These are phyloP conservation scores for Piper longum DNA, from an alignment of 164 flowering plant genomes.

Conservation along the genomic window DNA sequence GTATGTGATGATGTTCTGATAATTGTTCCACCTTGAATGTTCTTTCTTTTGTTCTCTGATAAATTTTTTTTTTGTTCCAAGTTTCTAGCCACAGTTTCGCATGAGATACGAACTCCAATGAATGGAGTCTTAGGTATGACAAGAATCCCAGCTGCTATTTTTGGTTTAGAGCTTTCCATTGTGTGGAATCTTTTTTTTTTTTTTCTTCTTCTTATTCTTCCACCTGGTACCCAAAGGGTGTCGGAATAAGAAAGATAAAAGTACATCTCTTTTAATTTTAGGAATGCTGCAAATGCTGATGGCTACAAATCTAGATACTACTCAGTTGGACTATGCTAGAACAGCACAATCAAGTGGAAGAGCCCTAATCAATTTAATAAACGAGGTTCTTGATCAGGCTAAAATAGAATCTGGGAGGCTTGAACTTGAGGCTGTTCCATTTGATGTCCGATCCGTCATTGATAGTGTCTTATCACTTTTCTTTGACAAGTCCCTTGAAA, in stretches of 20 bases:
- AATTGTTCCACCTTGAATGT: neutral
- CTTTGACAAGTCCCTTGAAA: constrained; percentile 51
- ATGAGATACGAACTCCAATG: constrained; percentile 97
- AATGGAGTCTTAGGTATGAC: constrained; percentile 77
- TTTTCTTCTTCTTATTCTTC: no score
- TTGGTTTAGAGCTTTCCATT: neutral
- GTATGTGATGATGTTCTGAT: neutral
- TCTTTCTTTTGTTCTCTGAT: neutral
- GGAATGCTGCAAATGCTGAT: constrained; percentile 96
- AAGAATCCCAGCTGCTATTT: no score
- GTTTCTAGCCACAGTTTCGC: constrained; percentile 97
- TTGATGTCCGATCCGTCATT: constrained; percentile 58
- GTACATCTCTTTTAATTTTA: constrained; percentile 10
- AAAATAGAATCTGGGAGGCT: constrained; percentile 93
- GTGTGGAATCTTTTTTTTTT: neutral
- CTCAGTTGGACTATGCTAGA: constrained; percentile 66
- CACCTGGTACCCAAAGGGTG: no score
- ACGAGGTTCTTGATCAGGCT: constrained; percentile 94
- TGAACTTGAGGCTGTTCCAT: constrained; percentile 78
- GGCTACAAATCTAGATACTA: constrained; percentile 69
- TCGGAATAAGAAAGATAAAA: neutral
- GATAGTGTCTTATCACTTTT: constrained; percentile 66
- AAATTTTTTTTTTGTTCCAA: constrained; percentile 21
- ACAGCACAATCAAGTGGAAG: constrained; percentile 84
- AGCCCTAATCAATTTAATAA: constrained; percentile 69